A percentile compares a stretch with the other conserved stretches of the same genome.
These are phyloP conservation scores for Metarhizium rileyi DNA, from an alignment of 2,329 filamentous ascomycete species.

Conservation along the genomic window DNA sequence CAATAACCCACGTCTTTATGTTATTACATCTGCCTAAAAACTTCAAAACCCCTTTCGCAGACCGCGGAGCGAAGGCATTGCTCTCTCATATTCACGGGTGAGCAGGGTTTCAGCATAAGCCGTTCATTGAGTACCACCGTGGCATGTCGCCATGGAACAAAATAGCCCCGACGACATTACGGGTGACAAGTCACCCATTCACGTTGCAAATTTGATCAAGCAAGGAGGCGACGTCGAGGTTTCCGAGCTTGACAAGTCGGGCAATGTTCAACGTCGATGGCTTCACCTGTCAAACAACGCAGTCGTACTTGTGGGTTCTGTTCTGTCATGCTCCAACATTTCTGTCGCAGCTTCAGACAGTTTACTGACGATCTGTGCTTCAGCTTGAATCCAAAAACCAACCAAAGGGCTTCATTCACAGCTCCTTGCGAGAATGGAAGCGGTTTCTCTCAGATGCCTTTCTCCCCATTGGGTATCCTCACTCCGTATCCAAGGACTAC, in stretches of 20 bases:
- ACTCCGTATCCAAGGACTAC: constrained; percentile 80
- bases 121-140: background rate
- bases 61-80: background rate
- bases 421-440: constrained; percentile 23
- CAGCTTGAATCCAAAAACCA: constrained; percentile 15
- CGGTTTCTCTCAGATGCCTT: constrained; percentile 57
- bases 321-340: background rate
- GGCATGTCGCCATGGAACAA: background rate
- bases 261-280: constrained; percentile 25
- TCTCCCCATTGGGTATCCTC: constrained; percentile 77
- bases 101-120: background rate
- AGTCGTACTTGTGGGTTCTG: constrained; percentile 20
- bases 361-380: constrained; percentile 4
- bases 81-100: background rate
- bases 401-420: constrained; percentile 16
- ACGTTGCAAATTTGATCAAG: constrained; percentile 16
- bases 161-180: background rate
- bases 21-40: background rate
- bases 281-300: constrained; percentile 18
- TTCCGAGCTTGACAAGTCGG: constrained; percentile 28
- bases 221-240: constrained; percentile 20
- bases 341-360: background rate
- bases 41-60: background rate
- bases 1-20: background rate
- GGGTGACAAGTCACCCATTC: constrained; percentile 1